Percentiles rank a stretch among this genome's conserved stretches.
phyloP scores from a whole-genome alignment of 2,329 filamentous ascomycete species.

The Ascochyta viciae-villosae region DNA sequence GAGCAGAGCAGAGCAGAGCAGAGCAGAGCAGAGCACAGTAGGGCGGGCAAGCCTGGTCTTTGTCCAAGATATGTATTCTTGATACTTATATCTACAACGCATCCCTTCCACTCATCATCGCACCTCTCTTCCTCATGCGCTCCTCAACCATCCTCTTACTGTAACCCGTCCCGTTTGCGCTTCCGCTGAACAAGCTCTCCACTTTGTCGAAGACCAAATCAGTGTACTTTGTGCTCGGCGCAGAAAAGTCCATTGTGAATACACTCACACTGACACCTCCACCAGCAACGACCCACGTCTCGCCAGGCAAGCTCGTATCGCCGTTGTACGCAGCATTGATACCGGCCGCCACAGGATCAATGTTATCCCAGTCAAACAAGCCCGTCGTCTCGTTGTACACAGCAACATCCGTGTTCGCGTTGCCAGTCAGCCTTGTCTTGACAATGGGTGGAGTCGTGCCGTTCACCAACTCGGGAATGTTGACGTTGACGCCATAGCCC shows the following conservation, averaged over 20 bases:
- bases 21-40: background rate
- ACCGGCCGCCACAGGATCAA: slow-evolving; percentile 55
- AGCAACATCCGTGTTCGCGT: slow-evolving; percentile 56
- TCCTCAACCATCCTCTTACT: slow-evolving; percentile 29
- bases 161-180: slow-evolving; percentile 18
- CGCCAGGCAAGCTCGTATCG: slow-evolving; percentile 59
- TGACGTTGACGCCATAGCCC: slow-evolving; percentile 62
- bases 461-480: slow-evolving; percentile 55
- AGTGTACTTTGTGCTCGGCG: slow-evolving; percentile 48
- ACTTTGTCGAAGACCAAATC: slow-evolving; percentile 28
- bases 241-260: slow-evolving; percentile 61
- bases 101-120: slow-evolving; percentile 16
- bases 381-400: slow-evolving; percentile 54
- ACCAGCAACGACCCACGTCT: slow-evolving; percentile 57
- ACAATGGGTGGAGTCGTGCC: slow-evolving; percentile 55
- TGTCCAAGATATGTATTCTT: background rate
- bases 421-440: slow-evolving; percentile 58
- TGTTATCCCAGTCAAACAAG: slow-evolving; percentile 59
- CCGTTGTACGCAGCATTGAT: slow-evolving; percentile 61
- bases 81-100: slow-evolving; percentile 1
- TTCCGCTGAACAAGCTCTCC: slow-evolving; percentile 16
- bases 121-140: slow-evolving; percentile 27
- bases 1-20: background rate
- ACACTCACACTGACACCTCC: slow-evolving; percentile 55
- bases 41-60: background rate